Percentiles rank a stretch among this genome's conserved stretches.
phyloP scores from a whole-genome alignment of 1,284 basidiomycete genomes.

The Phylloporus sp. region DNA sequence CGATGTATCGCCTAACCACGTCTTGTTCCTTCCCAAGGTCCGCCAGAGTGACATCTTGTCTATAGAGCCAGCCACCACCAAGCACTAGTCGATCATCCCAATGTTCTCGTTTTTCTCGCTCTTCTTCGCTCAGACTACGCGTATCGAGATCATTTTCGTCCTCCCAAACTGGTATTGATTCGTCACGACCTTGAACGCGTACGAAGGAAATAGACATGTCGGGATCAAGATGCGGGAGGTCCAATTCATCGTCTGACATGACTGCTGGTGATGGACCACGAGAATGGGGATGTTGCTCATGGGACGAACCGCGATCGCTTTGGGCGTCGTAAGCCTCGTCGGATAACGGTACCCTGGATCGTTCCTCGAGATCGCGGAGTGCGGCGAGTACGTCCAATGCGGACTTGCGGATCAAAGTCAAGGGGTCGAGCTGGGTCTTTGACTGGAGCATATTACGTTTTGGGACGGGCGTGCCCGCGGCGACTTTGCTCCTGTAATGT shows the following conservation, averaged over 20 bases:
- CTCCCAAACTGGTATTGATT: conserved; percentile 81
- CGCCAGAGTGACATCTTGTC: conserved; percentile 63
- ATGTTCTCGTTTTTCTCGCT: conserved; percentile 64
- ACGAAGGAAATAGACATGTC: conserved; percentile 74
- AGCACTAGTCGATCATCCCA: conserved; percentile 84
- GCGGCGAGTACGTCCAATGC: conserved; percentile 81
- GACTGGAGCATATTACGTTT: conserved; percentile 40
- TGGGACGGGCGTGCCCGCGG: conserved; percentile 46
- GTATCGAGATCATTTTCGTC: conserved; percentile 63
- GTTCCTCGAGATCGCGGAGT: conserved; percentile 76
- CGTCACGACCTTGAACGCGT: conserved; percentile 67
- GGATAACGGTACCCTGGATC: conserved; percentile 66
- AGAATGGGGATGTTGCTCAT: conserved; percentile 46
- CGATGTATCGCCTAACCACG: conserved; percentile 67
- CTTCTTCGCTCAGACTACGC: conserved; percentile 50
- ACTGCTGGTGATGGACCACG: conserved; percentile 57
- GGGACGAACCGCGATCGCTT: conserved; percentile 65
- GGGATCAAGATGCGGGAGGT: conserved; percentile 50
- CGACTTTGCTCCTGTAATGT: conserved; percentile 55
- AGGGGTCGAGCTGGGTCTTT: conserved; percentile 60
- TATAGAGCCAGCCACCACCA: conserved; percentile 82
- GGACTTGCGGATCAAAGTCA: conserved; percentile 71
- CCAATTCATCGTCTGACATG: conserved; percentile 50
- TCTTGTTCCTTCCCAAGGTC: conserved; percentile 65
- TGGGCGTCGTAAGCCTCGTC: conserved; percentile 81